A percentile compares a stretch with the other conserved stretches of the same genome.
Conservation (phyloP, 148 eudicot genomes). For the Heliamphora exappendiculata region DNA sequence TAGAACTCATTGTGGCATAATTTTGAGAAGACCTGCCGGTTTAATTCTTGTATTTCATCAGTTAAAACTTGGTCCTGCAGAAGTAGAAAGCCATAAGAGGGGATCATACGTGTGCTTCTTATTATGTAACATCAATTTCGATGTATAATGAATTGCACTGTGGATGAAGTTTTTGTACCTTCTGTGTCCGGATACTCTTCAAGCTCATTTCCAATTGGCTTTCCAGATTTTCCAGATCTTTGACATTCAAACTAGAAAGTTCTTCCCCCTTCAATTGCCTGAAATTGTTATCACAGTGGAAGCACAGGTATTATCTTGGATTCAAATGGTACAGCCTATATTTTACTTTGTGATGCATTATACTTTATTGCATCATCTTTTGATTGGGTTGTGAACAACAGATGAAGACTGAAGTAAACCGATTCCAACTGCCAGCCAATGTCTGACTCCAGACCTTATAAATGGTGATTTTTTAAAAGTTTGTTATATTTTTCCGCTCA, state of each 20-base stretch:
- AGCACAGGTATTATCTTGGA: neutral
- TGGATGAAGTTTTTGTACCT: slow-evolving; percentile 25
- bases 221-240: slow-evolving; percentile 56
- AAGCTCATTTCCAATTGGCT: slow-evolving; percentile 48
- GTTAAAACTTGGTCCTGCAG: slow-evolving; percentile 56
- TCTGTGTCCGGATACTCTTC: slow-evolving; percentile 42
- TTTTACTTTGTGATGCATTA: no score
- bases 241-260: slow-evolving; percentile 53
- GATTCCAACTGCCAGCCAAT: no score
- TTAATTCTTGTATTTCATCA: slow-evolving; percentile 45
- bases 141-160: neutral
- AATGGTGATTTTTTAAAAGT: no score
- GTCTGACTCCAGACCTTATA: no score
- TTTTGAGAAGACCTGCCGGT: slow-evolving; percentile 30
- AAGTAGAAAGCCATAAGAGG: neutral
- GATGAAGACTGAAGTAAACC: no score
- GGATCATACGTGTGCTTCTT: neutral
- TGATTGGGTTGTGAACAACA: no score
- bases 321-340: neutral
- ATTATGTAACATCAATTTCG: neutral
- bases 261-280: slow-evolving; percentile 66
- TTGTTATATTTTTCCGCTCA: no score
- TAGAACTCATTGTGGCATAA: neutral
- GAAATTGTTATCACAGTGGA: slow-evolving; percentile 16
- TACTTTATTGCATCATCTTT: no score